A percentile compares a stretch with the other conserved stretches of the same genome.
Evolutionary conservation across 306 rosid genomes (phyloP).

Genomic region (Gillenia trifoliata): DNA sequence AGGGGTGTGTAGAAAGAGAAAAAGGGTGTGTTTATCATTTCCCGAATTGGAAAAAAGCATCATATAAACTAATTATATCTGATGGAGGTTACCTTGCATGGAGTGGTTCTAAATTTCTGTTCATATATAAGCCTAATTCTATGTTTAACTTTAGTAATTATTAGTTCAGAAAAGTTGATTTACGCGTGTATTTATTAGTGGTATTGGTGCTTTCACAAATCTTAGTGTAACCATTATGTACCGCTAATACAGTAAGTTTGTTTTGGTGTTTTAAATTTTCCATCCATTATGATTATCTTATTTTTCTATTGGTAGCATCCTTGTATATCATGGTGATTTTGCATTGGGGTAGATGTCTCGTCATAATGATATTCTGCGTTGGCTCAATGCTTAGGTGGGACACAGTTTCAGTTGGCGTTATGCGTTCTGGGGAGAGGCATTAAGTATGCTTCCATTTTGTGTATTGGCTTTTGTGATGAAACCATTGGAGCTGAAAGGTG

Average conservation of each 20-base stretch:
- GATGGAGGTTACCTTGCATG: neutral
- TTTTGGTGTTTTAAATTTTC: neutral
- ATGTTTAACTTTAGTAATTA: neutral
- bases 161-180: neutral
- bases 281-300: slow-evolving; percentile 10
- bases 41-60: too few species aligned
- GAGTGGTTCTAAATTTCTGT: neutral
- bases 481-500: slow-evolving; percentile 82
- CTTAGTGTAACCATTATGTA: neutral
- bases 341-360: neutral
- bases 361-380: neutral
- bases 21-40: too few species aligned
- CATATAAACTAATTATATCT: neutral
- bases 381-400: slow-evolving; percentile 57
- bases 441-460: slow-evolving; percentile 91
- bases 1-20: too few species aligned
- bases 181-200: neutral
- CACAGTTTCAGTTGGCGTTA: slow-evolving; percentile 61
- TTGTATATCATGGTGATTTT: neutral
- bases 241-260: neutral
- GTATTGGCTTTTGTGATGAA: slow-evolving; percentile 68
- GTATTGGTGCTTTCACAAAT: neutral
- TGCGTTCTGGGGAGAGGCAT: slow-evolving; percentile 83
- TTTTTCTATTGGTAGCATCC: neutral
- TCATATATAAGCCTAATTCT: neutral